Percentiles rank a stretch among this genome's conserved stretches.
Evolutionary conservation across 1,284 basidiomycete species (phyloP).

Genomic region (Lignosus rhinocerotis): DNA sequence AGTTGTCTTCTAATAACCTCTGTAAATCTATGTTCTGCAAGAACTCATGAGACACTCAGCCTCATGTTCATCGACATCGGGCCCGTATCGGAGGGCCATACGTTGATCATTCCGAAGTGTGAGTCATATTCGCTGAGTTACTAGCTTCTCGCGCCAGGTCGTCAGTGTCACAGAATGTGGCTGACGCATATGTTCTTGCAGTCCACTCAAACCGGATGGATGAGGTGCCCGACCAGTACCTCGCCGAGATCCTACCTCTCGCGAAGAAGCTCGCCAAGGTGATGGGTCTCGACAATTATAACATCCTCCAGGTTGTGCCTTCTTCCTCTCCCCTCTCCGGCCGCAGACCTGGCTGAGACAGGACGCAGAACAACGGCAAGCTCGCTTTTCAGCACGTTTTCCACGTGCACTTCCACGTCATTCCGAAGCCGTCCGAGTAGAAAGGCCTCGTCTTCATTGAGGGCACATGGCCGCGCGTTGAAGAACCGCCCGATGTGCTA

Average conservation of each 20-base stretch:
- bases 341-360: background rate
- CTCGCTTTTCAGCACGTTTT: slow-evolving; percentile 83
- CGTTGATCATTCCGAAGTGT: slow-evolving; percentile 91
- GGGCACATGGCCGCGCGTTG: slow-evolving; percentile 56
- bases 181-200: slow-evolving; percentile 30
- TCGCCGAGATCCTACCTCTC: slow-evolving; percentile 72
- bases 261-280: slow-evolving; percentile 88
- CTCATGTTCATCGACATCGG: slow-evolving; percentile 82
- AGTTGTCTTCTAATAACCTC: slow-evolving; percentile 43
- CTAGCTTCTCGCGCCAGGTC: background rate
- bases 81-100: slow-evolving; percentile 82
- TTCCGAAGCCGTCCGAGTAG: slow-evolving; percentile 78
- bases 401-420: slow-evolving; percentile 90
- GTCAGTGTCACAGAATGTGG: background rate
- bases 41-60: background rate
- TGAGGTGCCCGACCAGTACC: slow-evolving; percentile 79
- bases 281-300: slow-evolving; percentile 78
- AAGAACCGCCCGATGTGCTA: slow-evolving; percentile 56
- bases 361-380: slow-evolving; percentile 75
- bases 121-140: slow-evolving; percentile 21
- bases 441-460: slow-evolving; percentile 70
- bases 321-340: too few species aligned
- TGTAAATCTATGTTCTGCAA: slow-evolving; percentile 43
- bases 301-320: slow-evolving; percentile 69
- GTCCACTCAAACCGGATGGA: slow-evolving; percentile 79